Evolutionary conservation across 1,139 yeast species (phyloP), one percentile per base, ranked within the genome.

Genomic region (Debaryomycetaceae sp.): DNA sequence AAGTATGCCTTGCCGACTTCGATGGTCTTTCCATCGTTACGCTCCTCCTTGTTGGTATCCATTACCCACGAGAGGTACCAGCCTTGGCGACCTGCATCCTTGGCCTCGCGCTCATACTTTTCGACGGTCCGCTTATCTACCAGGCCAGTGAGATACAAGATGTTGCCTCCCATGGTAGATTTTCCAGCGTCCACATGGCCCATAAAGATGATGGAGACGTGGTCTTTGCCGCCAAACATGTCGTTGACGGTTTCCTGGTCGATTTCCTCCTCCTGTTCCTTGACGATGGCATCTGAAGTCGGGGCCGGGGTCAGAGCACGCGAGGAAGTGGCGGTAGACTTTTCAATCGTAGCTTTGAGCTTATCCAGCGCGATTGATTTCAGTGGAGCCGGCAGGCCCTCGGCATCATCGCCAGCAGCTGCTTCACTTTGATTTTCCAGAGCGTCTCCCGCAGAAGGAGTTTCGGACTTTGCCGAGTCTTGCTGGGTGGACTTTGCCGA

Each of bases 151-250:
- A 90, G 67, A 54, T 70, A 90, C 42, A 90, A 71, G 46, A 90
- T 67, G 58, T 90, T 90, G 61, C 99, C 99, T 53, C 98, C 98
- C 95, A 92, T 86, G 38, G 99, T 90, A 32, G 96, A 85, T 60
- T 90, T 90, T 53, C 99, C 99, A 25, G 98, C 98, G 69, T 90
- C 99, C 45, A 90, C 99, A 54, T 90, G 99, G 44, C 99, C 99
- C 97, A 90, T 92, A 59, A 90, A 90, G 48, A 90, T 86, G 47
- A 90, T 80, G 22, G 96, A 86, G 50, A 90, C 74, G 59, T 92
- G 98, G 53, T 87, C 97, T 58, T 92, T 92, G 48, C 93, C 94
- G 36, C 96, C 97, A 51, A 85, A 92, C 79, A 92, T 62, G 46
- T 90, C 98, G 33, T 72, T 77, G 40, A 90, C 83, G 37, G 86